Base-by-base conservation (phyloP, 2,329 filamentous ascomycete species). In the Chaetomiaceae sp. region DNA sequence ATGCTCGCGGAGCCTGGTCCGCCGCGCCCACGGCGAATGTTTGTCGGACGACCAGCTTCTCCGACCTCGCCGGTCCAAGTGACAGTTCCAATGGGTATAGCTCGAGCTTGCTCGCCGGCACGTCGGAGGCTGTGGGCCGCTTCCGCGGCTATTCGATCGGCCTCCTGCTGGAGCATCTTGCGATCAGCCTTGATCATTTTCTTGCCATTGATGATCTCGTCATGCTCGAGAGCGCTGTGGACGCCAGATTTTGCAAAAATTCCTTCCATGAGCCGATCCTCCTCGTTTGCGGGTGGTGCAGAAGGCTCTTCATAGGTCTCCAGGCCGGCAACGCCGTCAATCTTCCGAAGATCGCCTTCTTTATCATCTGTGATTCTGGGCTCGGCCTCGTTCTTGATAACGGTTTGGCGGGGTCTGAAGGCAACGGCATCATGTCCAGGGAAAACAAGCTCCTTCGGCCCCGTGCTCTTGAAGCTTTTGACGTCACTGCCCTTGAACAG, bases 21-120 rank as follows among this genome's bases (percentile, higher is more conserved):
- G 30, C 70, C 77, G 10, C 71, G 36, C 4, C 70, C 70, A 0
- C 77, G 76, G 18, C 73, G 77, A 52, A 61, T 67, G 54, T 67
- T 74, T 53, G 69, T 72, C 1, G 87, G 87, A 32, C 87, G 78
- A 1, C 91, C 92, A 4, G 84, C 84, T 45, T 86, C 80, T 9
- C 92, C 92, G 42, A 87, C 83, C 61, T 87, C 82, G 1, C 94
- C 92, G 0, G 92, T 97, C 92, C 92, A 97, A 1, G 92, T 96
- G 8, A 94, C 89, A 0, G 88, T 90, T 7, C 92, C 92, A 29
- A 90, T 85, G 0, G 89, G 89, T 1, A 92, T 75, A 8, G 75
- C 78, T 10, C 83, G 79, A 2, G 91, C 90, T 27, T 85, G 78
- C 64, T 91, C 82, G 37, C 82, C 84, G 9, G 90, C 85, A 54